phyloP scores from a whole-genome alignment of 163 green algal genomes.

The Scenedesmus sp. region DNA sequence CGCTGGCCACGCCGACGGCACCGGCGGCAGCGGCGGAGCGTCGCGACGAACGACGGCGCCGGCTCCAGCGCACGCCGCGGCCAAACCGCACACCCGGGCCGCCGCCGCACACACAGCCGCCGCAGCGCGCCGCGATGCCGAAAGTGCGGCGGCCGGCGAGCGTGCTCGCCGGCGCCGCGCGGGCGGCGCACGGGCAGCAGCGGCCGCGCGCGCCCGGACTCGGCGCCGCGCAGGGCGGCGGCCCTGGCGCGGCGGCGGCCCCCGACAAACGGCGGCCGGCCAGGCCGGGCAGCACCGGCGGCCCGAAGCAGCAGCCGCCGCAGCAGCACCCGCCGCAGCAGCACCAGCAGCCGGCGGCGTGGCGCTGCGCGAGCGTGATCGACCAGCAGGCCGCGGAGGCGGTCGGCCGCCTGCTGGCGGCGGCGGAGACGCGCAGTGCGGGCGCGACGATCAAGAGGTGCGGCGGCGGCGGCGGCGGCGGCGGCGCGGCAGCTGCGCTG shows the following conservation, averaged over 20 bases:
- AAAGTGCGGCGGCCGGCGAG: too few species aligned
- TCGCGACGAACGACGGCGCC: too few species aligned
- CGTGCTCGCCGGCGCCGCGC: too few species aligned
- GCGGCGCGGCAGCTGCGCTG: background rate
- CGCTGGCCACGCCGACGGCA: too few species aligned
- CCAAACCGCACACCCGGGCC: too few species aligned
- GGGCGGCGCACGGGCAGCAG: too few species aligned
- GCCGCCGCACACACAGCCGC: too few species aligned
- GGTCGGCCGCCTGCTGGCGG: constrained; percentile 65
- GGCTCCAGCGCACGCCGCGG: too few species aligned
- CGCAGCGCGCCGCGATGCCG: too few species aligned
- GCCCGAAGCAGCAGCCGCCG: background rate
- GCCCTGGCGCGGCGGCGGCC: background rate
- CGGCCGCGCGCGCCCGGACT: too few species aligned
- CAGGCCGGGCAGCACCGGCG: background rate
- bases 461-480: background rate
- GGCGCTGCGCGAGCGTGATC: constrained; percentile 48
- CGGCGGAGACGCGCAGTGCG: constrained; percentile 53
- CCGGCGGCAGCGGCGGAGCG: too few species aligned
- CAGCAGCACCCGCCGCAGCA: constrained; percentile 14
- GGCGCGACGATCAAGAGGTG: constrained; percentile 80
- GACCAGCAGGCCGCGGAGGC: constrained; percentile 74
- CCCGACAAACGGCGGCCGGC: too few species aligned
- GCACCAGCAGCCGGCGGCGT: background rate
- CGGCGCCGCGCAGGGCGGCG: background rate